Base-by-base conservation (phyloP, 1,284 basidiomycete species). In the Cryptococcus sp. region DNA sequence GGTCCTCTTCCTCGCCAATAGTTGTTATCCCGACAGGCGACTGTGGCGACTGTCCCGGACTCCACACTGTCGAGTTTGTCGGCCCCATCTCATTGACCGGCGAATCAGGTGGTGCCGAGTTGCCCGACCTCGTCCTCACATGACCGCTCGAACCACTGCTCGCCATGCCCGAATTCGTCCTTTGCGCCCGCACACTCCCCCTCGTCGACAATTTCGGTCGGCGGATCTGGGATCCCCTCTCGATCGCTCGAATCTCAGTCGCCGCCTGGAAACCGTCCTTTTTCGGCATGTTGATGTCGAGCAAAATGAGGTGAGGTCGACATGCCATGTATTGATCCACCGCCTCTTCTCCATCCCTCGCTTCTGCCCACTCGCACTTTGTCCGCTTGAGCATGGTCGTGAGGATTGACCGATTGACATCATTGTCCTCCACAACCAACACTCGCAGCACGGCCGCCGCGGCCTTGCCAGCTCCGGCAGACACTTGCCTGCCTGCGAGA, bases 231-330 rank as follows among this genome's bases (percentile, higher is more conserved):
- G 46, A n/a, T n/a, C 45, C 46, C 33, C 49, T 42, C 38, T 63
- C 59, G 24, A 61, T 53, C 43, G 22, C 26, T 3, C 63, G 46
- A 42, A 66, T 63, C 35, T 62, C 60, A 5, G 45, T 32, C 5
- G 62, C 58, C 1, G 62, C 60, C 35, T 58, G 55, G 43, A 63
- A 66, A 12, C 63, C 63, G 50, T 62, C 57, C 50, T 62, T 60
- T 12, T 48, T 32, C 3, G 62, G 62, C 63, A 63, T 63, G 47
- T 62, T 63, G 45, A 63, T 59, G 47, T 63, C 63, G n/a, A 63
- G 50, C 31, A 63, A 35, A 2, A 63, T 57, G 22, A 65, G 48
- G 22, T 62, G 51, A 2, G 66, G 66, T 2, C 41, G 45, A 45
- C 57, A 60, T 11, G 50, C 26, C 16, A 35, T 34, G 48, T 60